A percentile compares a stretch with the other conserved stretches of the same genome.
Conservation (phyloP, 2,329 filamentous ascomycete species). For the Neonectria faginata region DNA sequence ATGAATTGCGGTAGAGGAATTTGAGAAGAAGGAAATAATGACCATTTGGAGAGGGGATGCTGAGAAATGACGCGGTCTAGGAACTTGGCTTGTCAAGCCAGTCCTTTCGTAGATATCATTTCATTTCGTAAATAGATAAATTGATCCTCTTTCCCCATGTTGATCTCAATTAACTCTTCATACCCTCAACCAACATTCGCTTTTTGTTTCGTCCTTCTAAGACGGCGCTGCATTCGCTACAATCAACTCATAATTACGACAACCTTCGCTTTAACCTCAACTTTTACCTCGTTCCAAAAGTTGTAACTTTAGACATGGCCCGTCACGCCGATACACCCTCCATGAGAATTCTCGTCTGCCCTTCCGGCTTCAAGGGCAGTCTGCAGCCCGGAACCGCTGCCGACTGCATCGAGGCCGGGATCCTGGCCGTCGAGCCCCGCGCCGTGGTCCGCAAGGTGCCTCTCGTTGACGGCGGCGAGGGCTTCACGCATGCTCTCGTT, state of each 20-base stretch:
- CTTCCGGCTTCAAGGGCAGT: conserved; percentile 67
- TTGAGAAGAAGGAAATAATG: background rate
- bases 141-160: background rate
- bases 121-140: conserved; percentile 28
- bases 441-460: conserved; percentile 60
- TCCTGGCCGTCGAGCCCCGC: conserved; percentile 57
- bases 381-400: conserved; percentile 61
- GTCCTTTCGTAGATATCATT: background rate
- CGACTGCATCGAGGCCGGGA: conserved; percentile 62
- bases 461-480: conserved; percentile 65
- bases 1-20: background rate
- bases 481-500: conserved; percentile 61
- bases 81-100: background rate
- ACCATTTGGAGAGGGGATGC: background rate
- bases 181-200: conserved; percentile 31
- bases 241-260: background rate
- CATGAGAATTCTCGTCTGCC: conserved; percentile 59
- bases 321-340: conserved; percentile 8
- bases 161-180: background rate
- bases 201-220: conserved; percentile 7
- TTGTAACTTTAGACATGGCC: conserved; percentile 12
- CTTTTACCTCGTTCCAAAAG: conserved; percentile 3
- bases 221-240: conserved; percentile 26
- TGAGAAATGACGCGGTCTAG: background rate
- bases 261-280: background rate